Percentiles rank a stretch among this genome's conserved stretches.
These are phyloP conservation scores for Leptographium radiaticola DNA, from an alignment of 2,329 filamentous ascomycete species.

Conservation along the genomic window DNA sequence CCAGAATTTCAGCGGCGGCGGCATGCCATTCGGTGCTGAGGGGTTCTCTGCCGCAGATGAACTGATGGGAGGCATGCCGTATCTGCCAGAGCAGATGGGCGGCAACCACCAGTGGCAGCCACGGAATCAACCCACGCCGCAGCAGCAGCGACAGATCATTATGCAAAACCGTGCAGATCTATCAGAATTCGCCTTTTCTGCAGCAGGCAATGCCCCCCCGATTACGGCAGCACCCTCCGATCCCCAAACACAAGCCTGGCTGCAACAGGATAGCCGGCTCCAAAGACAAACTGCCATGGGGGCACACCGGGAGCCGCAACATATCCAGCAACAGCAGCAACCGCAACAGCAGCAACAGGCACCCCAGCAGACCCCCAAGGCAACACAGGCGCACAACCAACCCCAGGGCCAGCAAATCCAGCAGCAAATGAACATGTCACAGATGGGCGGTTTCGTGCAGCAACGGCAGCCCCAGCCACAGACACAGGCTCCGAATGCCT, in stretches of 20 bases:
- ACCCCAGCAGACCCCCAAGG: neutral
- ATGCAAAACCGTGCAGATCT: neutral
- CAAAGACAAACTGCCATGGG: neutral
- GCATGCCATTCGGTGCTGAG: neutral
- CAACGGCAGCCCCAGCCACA: slow-evolving; percentile 3
- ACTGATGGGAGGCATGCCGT: neutral
- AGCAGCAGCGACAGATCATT: neutral
- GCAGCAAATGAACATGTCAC: neutral
- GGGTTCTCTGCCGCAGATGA: slow-evolving; percentile 2
- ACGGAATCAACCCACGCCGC: slow-evolving; percentile 1
- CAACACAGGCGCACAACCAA: neutral
- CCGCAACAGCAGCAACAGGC: neutral
- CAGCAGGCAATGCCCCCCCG: neutral
- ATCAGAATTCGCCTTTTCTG: neutral
- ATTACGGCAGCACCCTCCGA: neutral
- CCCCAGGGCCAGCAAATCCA: neutral
- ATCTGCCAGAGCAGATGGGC: neutral
- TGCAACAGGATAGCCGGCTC: neutral
- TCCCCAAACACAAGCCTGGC: neutral
- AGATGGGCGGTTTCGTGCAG: neutral
- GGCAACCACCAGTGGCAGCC: slow-evolving; percentile 4
- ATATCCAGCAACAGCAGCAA: neutral
- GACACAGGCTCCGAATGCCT: slow-evolving; percentile 1
- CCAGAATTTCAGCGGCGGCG: neutral
- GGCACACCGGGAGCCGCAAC: neutral